Conservation (phyloP, 192 early-diverging fungal species). For the Umbelopsis sp. region DNA sequence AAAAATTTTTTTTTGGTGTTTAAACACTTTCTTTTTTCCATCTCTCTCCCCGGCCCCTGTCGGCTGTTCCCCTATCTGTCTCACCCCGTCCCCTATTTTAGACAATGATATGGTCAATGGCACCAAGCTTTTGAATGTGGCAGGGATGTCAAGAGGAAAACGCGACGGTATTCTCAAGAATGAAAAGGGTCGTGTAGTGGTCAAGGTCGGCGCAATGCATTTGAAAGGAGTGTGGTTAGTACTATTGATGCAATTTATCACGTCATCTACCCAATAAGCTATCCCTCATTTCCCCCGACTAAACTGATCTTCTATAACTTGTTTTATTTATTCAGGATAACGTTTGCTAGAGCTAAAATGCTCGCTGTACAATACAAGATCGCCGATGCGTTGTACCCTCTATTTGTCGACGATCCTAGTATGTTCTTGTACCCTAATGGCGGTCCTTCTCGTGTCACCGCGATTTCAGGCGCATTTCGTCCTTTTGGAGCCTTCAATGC, state of each 20-base stretch:
- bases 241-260: too few species aligned
- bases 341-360: slow-evolving; percentile 62
- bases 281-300: too few species aligned
- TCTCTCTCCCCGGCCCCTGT: slow-evolving; percentile 10
- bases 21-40: background rate
- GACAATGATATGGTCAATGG: slow-evolving; percentile 75
- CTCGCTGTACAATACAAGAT: slow-evolving; percentile 75
- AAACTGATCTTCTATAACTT: background rate
- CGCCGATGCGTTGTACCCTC: slow-evolving; percentile 67
- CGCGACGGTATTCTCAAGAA: slow-evolving; percentile 71
- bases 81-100: slow-evolving; percentile 28
- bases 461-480: slow-evolving; percentile 8
- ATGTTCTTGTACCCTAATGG: slow-evolving; percentile 55
- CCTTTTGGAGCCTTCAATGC: slow-evolving; percentile 13
- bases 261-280: too few species aligned
- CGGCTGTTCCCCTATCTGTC: slow-evolving; percentile 17
- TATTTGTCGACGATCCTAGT: slow-evolving; percentile 74
- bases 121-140: slow-evolving; percentile 71
- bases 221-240: slow-evolving; percentile 72
- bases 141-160: slow-evolving; percentile 71
- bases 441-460: slow-evolving; percentile 4
- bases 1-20: background rate
- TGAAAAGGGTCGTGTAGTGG: slow-evolving; percentile 67
- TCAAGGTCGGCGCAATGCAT: slow-evolving; percentile 71
- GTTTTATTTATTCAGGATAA: slow-evolving; percentile 44